These are phyloP conservation scores for Neoboletus magnificus DNA, from an alignment of 768 basidiomycete species.

Conservation along the genomic window DNA sequence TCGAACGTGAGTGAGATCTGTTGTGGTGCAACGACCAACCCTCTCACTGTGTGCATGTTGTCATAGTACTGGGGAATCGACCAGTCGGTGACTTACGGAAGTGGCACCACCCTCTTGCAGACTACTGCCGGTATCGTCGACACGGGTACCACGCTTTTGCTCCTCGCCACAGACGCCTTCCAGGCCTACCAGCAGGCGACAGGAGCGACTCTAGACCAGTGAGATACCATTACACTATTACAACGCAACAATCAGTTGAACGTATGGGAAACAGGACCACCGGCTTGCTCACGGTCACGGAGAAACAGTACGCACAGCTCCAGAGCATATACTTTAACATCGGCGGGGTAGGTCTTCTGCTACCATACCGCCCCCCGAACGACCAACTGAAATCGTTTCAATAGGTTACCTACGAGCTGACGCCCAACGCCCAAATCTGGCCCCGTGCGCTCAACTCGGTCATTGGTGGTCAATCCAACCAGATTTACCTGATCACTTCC, in stretches of 20 bases:
- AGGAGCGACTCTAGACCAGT: slow-evolving; percentile 51
- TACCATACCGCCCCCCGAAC: not conserved
- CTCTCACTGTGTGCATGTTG: not conserved
- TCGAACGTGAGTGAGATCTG: slow-evolving; percentile 22
- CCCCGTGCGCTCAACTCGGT: slow-evolving; percentile 54
- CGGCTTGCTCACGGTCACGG: slow-evolving; percentile 53
- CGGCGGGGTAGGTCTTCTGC: slow-evolving; percentile 33
- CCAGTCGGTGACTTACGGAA: slow-evolving; percentile 36
- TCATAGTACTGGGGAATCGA: slow-evolving; percentile 49
- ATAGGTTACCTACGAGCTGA: slow-evolving; percentile 52
- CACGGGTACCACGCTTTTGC: slow-evolving; percentile 51
- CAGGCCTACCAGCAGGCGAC: slow-evolving; percentile 51
- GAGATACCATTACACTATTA: slow-evolving; percentile 9
- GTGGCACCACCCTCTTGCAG: slow-evolving; percentile 31
- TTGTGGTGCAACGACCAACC: not conserved
- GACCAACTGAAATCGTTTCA: not conserved
- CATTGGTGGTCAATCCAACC: slow-evolving; percentile 49
- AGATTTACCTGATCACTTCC: slow-evolving; percentile 56
- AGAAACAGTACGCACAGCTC: slow-evolving; percentile 45
- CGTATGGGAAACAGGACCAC: slow-evolving; percentile 37
- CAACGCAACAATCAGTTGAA: not conserved
- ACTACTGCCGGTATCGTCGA: slow-evolving; percentile 48
- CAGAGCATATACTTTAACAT: slow-evolving; percentile 54
- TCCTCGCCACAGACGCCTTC: slow-evolving; percentile 60
- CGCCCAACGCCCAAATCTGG: slow-evolving; percentile 68